phyloP scores from a whole-genome alignment of 2,329 filamentous ascomycete genomes.

The Cercospora canescens region DNA sequence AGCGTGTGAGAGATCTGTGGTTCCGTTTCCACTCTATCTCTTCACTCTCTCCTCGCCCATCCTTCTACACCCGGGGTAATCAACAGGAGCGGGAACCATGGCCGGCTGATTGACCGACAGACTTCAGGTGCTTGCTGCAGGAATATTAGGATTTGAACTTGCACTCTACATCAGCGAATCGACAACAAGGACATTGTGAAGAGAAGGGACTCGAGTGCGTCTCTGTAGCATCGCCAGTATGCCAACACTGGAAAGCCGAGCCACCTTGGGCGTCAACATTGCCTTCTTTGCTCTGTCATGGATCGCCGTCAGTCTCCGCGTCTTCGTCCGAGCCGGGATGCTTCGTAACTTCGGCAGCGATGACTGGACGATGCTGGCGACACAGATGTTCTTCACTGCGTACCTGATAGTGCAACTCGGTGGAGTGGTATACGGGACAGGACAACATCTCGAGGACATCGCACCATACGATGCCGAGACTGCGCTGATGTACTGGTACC shows the following conservation, averaged over 20 bases:
- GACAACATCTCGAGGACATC: slow-evolving; percentile 39
- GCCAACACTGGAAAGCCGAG: slow-evolving; percentile 15
- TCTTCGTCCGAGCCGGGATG: slow-evolving; percentile 40
- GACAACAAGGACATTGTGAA: neutral
- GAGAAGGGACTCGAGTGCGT: neutral
- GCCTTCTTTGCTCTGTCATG: slow-evolving; percentile 43
- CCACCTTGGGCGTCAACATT: slow-evolving; percentile 25
- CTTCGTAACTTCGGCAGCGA: slow-evolving; percentile 42
- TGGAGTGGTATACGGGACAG: slow-evolving; percentile 42
- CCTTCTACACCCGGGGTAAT: neutral
- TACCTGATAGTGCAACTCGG: slow-evolving; percentile 43
- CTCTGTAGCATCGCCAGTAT: neutral
- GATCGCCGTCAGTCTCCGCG: slow-evolving; percentile 38
- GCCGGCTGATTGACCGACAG: neutral
- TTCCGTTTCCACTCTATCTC: slow-evolving; percentile 2
- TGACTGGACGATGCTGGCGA: slow-evolving; percentile 44
- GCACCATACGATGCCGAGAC: slow-evolving; percentile 21
- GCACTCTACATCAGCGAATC: neutral
- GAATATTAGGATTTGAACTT: neutral
- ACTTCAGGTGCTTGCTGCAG: neutral
- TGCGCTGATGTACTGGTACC: slow-evolving; percentile 50
- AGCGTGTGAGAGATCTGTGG: neutral
- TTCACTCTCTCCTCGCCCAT: neutral
- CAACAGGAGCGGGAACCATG: neutral
- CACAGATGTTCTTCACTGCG: slow-evolving; percentile 40